These are phyloP conservation scores for Neurospora crassa DNA, from an alignment of 2,329 filamentous ascomycete species.

Conservation along the genomic window DNA sequence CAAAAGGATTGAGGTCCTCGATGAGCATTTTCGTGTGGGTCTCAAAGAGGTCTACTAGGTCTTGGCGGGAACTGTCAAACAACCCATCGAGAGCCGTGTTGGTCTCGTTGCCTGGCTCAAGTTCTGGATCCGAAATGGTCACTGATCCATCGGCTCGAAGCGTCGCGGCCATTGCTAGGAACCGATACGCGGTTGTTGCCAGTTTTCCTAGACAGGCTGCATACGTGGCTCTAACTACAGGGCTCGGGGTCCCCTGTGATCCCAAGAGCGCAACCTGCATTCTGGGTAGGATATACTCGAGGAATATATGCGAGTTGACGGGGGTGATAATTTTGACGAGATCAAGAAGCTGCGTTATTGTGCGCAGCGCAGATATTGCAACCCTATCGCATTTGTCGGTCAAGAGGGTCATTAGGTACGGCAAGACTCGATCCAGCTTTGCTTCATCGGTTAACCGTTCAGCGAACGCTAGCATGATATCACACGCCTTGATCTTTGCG, in stretches of 20 bases:
- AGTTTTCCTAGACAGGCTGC: constrained; percentile 85
- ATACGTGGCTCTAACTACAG: constrained; percentile 80
- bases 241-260: constrained; percentile 43
- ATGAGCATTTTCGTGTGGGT: constrained; percentile 80
- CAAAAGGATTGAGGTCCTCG: constrained; percentile 75
- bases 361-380: constrained; percentile 73
- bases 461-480: constrained; percentile 83
- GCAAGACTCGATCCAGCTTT: constrained; percentile 85
- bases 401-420: constrained; percentile 76
- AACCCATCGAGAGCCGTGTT: constrained; percentile 69
- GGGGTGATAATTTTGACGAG: constrained; percentile 82
- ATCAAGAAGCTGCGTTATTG: constrained; percentile 79
- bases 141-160: constrained; percentile 76
- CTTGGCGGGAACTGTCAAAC: constrained; percentile 77
- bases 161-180: constrained; percentile 85
- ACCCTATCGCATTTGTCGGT: constrained; percentile 78
- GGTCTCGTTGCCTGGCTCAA: constrained; percentile 59
- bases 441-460: constrained; percentile 90
- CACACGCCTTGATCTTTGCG: constrained; percentile 81
- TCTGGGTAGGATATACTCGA: constrained; percentile 58
- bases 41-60: constrained; percentile 78
- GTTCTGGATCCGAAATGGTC: constrained; percentile 65
- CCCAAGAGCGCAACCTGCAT: constrained; percentile 46
- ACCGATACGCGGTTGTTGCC: constrained; percentile 73
- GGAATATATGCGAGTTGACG: constrained; percentile 59